phyloP scores from a whole-genome alignment of 306 rosid species.

The Rosa chinensis region DNA sequence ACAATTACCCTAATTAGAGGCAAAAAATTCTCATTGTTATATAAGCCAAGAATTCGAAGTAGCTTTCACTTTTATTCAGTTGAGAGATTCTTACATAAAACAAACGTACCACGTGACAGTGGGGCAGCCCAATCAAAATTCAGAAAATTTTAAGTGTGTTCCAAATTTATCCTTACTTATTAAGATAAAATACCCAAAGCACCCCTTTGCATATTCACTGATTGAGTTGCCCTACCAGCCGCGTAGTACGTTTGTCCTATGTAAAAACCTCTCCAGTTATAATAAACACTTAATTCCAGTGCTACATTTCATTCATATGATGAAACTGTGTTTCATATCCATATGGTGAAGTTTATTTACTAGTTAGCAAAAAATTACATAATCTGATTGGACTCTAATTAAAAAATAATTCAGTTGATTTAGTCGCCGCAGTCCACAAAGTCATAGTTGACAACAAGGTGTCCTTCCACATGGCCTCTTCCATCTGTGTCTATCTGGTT shows the following conservation, averaged over 20 bases:
- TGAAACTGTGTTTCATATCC: no score
- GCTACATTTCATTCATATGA: neutral
- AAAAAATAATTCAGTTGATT: neutral
- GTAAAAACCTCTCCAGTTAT: neutral
- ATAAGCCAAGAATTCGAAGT: no score
- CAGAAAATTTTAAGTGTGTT: no score
- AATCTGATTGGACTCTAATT: neutral
- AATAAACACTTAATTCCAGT: neutral
- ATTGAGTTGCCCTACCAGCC: no score
- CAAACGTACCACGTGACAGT: no score
- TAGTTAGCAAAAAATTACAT: neutral
- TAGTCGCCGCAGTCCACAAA: conserved; percentile 58
- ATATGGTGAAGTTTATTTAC: no score
- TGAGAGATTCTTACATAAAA: neutral
- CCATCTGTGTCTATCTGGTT: conserved; percentile 42
- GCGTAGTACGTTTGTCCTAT: no score
- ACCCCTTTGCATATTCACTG: no score
- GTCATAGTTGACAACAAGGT: conserved; percentile 49
- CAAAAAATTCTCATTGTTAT: neutral
- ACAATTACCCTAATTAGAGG: no score
- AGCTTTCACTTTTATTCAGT: neutral
- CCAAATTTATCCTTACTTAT: no score
- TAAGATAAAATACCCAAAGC: no score
- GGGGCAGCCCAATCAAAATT: no score
- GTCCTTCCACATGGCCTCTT: conserved; percentile 41